These are phyloP conservation scores for Pleurotus pulmonarius DNA, from an alignment of 768 basidiomycete species.

Conservation along the genomic window DNA sequence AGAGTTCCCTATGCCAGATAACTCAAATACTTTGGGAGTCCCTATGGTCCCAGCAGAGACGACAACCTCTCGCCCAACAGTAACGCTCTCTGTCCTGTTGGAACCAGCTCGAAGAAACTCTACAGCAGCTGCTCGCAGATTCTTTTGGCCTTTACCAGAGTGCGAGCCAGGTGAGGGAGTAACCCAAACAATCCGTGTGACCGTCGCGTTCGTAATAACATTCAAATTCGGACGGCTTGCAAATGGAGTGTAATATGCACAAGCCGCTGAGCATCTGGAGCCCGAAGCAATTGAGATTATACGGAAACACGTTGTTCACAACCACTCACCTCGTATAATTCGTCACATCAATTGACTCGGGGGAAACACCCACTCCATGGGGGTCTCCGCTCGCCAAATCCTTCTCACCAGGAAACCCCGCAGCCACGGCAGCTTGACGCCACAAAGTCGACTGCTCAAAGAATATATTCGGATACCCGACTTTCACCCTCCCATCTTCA, in stretches of 20 bases:
- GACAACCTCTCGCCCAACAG: conserved; percentile 50
- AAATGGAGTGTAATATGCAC: conserved; percentile 10
- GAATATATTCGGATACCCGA: conserved; percentile 29
- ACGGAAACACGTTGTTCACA: too few species aligned
- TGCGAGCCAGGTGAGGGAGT: conserved; percentile 15
- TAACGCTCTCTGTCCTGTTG: conserved; percentile 27
- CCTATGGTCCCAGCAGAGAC: conserved; percentile 40
- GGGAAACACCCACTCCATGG: conserved; percentile 25
- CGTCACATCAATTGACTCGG: conserved; percentile 23
- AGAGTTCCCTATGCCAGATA: conserved; percentile 29
- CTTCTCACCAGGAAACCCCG: conserved; percentile 19
- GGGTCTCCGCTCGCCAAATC: conserved; percentile 24
- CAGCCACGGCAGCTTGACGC: conserved; percentile 16
- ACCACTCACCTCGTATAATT: conserved; percentile 26
- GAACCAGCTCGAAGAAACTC: conserved; percentile 32
- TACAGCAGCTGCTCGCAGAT: conserved; percentile 41
- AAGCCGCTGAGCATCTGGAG: conserved; percentile 21
- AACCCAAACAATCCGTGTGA: conserved; percentile 36
- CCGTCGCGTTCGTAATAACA: conserved; percentile 47
- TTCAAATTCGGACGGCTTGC: conserved; percentile 34
- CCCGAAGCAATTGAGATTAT: too few species aligned
- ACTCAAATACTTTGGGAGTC: conserved; percentile 31
- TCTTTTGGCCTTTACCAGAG: conserved; percentile 14
- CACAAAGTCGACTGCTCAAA: conserved; percentile 25
- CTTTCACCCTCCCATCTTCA: conserved; percentile 23